phyloP scores from a whole-genome alignment of 768 basidiomycete genomes.

The Dioszegia aurantiaca region DNA sequence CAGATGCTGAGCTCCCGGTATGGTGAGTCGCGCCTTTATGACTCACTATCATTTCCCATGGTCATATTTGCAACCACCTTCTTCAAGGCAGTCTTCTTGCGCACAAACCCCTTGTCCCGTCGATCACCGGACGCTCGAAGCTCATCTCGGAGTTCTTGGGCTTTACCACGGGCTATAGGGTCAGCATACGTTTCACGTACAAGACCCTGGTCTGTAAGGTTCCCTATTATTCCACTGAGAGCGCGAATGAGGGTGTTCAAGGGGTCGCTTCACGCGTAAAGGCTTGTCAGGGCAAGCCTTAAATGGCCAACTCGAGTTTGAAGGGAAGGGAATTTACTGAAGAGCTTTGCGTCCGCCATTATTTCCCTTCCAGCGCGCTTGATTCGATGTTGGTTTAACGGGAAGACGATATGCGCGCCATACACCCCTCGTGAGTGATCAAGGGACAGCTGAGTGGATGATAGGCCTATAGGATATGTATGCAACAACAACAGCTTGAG shows the following conservation, averaged over 20 bases:
- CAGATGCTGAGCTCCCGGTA: too few species aligned
- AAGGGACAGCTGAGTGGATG: neutral
- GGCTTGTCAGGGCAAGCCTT: too few species aligned
- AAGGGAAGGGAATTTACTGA: constrained; percentile 41
- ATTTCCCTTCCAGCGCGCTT: too few species aligned
- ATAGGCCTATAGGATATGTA: neutral
- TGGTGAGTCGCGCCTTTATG: constrained; percentile 56
- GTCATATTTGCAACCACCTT: constrained; percentile 99
- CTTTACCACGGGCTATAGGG: constrained; percentile 50
- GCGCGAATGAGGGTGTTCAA: too few species aligned
- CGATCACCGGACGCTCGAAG: constrained; percentile 77
- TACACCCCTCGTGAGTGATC: too few species aligned
- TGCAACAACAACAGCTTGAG: neutral
- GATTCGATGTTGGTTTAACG: neutral
- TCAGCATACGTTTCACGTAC: neutral
- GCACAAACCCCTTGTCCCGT: constrained; percentile 94
- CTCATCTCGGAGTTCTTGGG: constrained; percentile 80
- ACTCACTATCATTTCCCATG: constrained; percentile 98
- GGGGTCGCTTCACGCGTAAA: too few species aligned
- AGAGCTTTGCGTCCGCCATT: constrained; percentile 54
- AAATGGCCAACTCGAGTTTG: neutral
- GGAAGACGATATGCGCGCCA: neutral
- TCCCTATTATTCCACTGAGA: too few species aligned
- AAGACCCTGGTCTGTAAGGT: too few species aligned
- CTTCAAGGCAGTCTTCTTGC: constrained; percentile 91